phyloP scores from a whole-genome alignment of 78 protist genomes.

The Dictyostelium firmibasis region DNA sequence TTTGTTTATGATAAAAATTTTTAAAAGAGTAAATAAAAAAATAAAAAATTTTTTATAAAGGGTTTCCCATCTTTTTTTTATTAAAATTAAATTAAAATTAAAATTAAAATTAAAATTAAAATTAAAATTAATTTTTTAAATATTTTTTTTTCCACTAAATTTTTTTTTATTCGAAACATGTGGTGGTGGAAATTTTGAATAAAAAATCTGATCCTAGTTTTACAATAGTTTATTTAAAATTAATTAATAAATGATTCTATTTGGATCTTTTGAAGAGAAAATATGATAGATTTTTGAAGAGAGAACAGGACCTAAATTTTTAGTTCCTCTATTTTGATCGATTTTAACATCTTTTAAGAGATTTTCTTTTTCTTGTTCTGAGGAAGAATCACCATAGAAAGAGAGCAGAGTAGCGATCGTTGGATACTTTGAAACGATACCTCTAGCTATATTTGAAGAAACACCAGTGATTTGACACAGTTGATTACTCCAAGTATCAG shows the following conservation, averaged over 20 bases:
- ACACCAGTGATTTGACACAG: slow-evolving; percentile 1
- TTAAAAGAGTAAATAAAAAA: neutral
- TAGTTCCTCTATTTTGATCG: neutral
- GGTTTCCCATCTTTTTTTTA: no score
- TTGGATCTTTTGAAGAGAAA: slow-evolving; percentile 13
- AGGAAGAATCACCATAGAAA: neutral
- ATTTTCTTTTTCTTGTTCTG: neutral
- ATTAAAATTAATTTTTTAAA: no score
- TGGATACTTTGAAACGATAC: neutral
- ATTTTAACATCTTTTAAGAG: neutral
- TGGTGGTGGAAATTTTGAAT: no score
- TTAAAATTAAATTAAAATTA: no score
- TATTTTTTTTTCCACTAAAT: no score
- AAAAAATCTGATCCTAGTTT: no score
- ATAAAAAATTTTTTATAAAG: no score
- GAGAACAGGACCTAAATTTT: neutral
- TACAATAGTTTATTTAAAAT: neutral
- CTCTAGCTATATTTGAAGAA: neutral
- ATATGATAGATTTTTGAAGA: slow-evolving; percentile 1
- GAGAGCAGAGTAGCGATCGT: neutral
- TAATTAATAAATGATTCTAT: slow-evolving; percentile 9
- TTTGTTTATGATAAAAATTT: neutral
- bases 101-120: no score
- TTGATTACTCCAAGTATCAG: slow-evolving; percentile 11
- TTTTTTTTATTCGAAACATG: no score